phyloP scores from a whole-genome alignment of 1,284 basidiomycete genomes.

The Moesziomyces aphidis region DNA sequence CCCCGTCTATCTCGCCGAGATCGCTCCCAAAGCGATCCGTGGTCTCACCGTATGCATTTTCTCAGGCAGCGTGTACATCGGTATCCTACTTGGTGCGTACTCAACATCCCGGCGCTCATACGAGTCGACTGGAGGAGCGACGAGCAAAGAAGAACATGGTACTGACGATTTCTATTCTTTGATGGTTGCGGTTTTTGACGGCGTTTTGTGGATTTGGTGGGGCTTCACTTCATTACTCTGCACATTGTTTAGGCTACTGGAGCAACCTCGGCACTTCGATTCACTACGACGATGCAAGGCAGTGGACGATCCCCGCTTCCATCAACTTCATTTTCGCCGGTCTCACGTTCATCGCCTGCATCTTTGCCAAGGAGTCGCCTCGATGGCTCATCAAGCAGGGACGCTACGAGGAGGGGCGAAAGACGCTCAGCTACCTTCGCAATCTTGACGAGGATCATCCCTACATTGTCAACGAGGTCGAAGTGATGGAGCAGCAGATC shows the following conservation, averaged over 20 bases:
- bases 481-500: constrained; percentile 46
- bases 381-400: constrained; percentile 54
- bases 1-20: constrained; percentile 49
- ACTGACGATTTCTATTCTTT: constrained; percentile 23
- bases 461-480: constrained; percentile 39
- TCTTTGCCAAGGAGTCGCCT: constrained; percentile 53
- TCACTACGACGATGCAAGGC: constrained; percentile 15
- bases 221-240: no score
- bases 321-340: constrained; percentile 58
- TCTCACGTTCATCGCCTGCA: constrained; percentile 37
- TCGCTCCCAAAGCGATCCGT: constrained; percentile 48
- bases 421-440: constrained; percentile 44
- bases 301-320: constrained; percentile 46
- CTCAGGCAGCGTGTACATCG: constrained; percentile 45
- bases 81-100: not conserved
- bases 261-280: constrained; percentile 31
- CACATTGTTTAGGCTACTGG: constrained; percentile 16
- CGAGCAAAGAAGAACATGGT: no score
- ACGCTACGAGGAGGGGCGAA: constrained; percentile 44
- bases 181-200: constrained; percentile 21
- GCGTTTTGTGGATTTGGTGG: no score
- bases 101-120: no score
- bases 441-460: constrained; percentile 42
- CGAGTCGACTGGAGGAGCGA: no score
- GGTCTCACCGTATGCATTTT: constrained; percentile 49